Evolutionary conservation across 2,329 filamentous ascomycete species (phyloP).

Genomic region (Pseudocercospora crystallina): DNA sequence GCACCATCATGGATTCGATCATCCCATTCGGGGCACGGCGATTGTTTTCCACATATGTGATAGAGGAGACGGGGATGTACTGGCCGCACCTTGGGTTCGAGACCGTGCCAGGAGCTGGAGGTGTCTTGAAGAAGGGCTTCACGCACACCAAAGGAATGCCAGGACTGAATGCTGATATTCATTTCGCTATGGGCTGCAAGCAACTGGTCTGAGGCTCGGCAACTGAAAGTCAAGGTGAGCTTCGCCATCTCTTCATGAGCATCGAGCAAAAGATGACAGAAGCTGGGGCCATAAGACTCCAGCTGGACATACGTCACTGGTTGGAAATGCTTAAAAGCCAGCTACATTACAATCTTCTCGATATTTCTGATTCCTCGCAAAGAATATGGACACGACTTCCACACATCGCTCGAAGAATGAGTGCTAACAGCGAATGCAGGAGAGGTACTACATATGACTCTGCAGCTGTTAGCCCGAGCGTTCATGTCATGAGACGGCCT

Average conservation of each 20-base stretch:
- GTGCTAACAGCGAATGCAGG: too few species aligned
- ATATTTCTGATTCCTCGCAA: conserved; percentile 10
- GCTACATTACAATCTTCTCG: conserved; percentile 33
- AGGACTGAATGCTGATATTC: conserved; percentile 23
- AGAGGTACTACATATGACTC: too few species aligned
- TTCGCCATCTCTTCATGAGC: background rate
- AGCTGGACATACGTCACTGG: conserved; percentile 24
- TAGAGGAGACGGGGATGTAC: conserved; percentile 26
- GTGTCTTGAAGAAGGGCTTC: conserved; percentile 27
- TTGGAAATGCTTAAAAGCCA: conserved; percentile 35
- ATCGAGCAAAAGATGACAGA: conserved; percentile 23
- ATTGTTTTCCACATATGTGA: conserved; percentile 21
- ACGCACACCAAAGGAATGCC: conserved; percentile 20
- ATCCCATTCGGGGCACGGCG: conserved; percentile 19
- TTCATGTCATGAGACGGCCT: too few species aligned
- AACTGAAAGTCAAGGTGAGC: background rate
- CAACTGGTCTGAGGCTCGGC: background rate
- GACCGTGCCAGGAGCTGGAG: conserved; percentile 18
- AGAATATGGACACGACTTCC: too few species aligned
- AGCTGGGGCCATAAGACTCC: conserved; percentile 36
- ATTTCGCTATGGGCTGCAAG: conserved; percentile 22
- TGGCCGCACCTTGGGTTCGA: conserved; percentile 27
- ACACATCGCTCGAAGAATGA: too few species aligned
- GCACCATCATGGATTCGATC: conserved; percentile 11
- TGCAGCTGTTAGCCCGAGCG: too few species aligned